Conservation (phyloP, 768 basidiomycete species). For the Pulveroboletus frians region DNA sequence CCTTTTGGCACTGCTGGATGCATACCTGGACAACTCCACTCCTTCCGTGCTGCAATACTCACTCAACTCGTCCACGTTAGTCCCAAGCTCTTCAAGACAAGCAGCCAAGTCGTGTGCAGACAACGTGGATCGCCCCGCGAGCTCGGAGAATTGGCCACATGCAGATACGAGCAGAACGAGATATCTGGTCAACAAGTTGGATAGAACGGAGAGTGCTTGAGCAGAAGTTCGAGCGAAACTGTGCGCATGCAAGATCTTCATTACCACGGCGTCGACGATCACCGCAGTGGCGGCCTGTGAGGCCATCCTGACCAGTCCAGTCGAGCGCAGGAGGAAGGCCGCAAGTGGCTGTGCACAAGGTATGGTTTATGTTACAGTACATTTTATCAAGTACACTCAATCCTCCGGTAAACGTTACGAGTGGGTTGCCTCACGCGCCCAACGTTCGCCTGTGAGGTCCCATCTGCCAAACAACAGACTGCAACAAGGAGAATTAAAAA, state of each 20-base stretch:
- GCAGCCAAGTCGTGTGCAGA: slow-evolving; percentile 55
- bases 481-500: slow-evolving; percentile 8
- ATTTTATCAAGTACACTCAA: no score
- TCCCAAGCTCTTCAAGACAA: slow-evolving; percentile 72
- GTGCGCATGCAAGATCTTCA: slow-evolving; percentile 72
- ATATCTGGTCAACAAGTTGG: slow-evolving; percentile 74
- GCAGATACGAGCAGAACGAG: slow-evolving; percentile 59
- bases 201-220: slow-evolving; percentile 64
- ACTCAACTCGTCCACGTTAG: slow-evolving; percentile 60
- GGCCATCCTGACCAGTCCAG: slow-evolving; percentile 13
- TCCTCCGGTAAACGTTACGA: no score
- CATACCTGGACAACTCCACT: slow-evolving; percentile 63
- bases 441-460: slow-evolving; percentile 28
- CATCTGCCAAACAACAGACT: slow-evolving; percentile 45
- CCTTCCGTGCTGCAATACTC: slow-evolving; percentile 67
- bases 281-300: slow-evolving; percentile 47
- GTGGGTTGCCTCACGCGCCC: slow-evolving; percentile 9
- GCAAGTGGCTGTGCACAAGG: slow-evolving; percentile 3
- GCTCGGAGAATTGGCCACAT: slow-evolving; percentile 68
- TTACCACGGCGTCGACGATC: slow-evolving; percentile 60
- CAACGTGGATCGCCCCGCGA: slow-evolving; percentile 60
- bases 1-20: slow-evolving; percentile 55
- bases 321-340: not conserved
- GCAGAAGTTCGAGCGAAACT: slow-evolving; percentile 72
- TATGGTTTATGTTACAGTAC: not conserved